Evolutionary conservation across 2,329 filamentous ascomycete genomes (phyloP).

Genomic region (Tolypocladium tropicale): DNA sequence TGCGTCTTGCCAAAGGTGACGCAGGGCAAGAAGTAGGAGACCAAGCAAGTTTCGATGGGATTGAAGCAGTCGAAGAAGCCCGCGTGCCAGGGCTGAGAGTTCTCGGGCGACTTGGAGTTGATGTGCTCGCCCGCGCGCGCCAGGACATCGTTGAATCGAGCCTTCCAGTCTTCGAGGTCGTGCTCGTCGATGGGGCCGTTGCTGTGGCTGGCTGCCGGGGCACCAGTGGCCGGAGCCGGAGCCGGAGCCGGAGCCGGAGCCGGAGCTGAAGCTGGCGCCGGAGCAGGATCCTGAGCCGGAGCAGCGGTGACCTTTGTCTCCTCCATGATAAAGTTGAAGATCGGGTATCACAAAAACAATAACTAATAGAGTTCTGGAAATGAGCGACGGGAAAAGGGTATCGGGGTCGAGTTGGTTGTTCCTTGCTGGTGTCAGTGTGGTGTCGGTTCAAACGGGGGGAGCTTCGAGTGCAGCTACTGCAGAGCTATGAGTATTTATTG

Average conservation of each 20-base stretch:
- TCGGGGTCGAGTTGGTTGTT: not conserved
- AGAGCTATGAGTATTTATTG: not conserved
- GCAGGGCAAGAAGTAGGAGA: constrained; percentile 35
- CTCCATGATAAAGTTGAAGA: not conserved
- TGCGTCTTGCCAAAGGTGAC: constrained; percentile 38
- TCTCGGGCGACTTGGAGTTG: constrained; percentile 29
- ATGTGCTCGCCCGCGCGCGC: constrained; percentile 29
- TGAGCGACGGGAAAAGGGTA: not conserved
- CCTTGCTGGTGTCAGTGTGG: not conserved
- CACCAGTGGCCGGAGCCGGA: constrained; percentile 7
- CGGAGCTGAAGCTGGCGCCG: constrained; percentile 19
- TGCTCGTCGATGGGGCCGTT: constrained; percentile 28
- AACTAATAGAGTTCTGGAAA: not conserved
- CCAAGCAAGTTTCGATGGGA: constrained; percentile 32
- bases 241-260: constrained; percentile 19
- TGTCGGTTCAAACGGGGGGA: not conserved
- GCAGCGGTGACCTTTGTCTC: not conserved
- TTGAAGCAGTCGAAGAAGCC: constrained; percentile 34
- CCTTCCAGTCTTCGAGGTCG: constrained; percentile 34
- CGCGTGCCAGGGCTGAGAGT: constrained; percentile 26
- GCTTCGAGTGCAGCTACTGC: not conserved
- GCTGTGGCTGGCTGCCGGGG: constrained; percentile 5
- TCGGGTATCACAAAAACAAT: not conserved
- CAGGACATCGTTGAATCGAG: constrained; percentile 31
- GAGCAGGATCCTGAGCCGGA: constrained; percentile 17